Evolutionary conservation across 2,329 filamentous ascomycete genomes (phyloP).

Genomic region (Talaromyces sp.): DNA sequence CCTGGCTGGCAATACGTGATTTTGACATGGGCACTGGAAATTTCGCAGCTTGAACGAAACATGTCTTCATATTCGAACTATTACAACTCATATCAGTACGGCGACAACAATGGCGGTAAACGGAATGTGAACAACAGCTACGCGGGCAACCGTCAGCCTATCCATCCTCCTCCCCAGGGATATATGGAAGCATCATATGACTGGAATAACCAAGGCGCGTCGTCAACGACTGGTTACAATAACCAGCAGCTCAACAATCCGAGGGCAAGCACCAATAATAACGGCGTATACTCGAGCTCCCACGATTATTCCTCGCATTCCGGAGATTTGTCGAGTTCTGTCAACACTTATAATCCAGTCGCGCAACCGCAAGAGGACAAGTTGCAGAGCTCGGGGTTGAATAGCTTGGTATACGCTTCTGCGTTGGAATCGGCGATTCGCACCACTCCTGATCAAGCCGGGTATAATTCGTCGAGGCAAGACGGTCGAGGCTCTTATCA

Average conservation of each 20-base stretch:
- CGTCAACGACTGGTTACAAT: neutral
- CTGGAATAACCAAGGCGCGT: conserved; percentile 6
- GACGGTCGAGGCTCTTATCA: neutral
- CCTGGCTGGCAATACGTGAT: neutral
- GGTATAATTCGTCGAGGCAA: conserved; percentile 1
- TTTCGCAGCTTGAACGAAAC: neutral
- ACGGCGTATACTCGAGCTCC: conserved; percentile 3
- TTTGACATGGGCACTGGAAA: neutral
- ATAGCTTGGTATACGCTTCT: conserved; percentile 7
- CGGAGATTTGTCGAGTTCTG: neutral
- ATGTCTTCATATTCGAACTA: conserved; percentile 9
- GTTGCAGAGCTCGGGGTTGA: neutral
- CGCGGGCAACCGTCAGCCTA: conserved; percentile 2
- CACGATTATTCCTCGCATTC: conserved; percentile 1
- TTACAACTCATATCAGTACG: conserved; percentile 5
- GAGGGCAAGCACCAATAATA: neutral
- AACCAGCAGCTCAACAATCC: neutral
- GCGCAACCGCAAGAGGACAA: neutral
- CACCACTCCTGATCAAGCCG: neutral
- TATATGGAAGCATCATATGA: conserved; percentile 6
- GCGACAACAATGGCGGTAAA: conserved; percentile 1
- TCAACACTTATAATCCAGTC: neutral
- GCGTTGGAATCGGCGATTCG: neutral
- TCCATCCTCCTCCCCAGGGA: conserved; percentile 4
- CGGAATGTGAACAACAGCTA: neutral